These are phyloP conservation scores for Arthrobotrys megalospora DNA, from an alignment of 2,329 filamentous ascomycete species.

Conservation along the genomic window DNA sequence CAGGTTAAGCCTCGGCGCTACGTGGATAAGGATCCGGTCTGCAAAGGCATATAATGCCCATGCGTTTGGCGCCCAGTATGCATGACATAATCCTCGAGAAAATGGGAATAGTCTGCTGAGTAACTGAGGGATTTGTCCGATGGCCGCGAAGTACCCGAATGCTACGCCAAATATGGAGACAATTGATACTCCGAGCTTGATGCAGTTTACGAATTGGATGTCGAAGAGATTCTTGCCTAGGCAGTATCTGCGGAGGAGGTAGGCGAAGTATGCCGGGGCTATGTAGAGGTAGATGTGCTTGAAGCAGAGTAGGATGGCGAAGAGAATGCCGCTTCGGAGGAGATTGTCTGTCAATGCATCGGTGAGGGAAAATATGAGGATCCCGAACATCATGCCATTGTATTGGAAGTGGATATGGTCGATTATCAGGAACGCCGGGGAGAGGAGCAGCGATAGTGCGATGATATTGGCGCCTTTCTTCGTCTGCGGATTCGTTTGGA, in stretches of 20 bases:
- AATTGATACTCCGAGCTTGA: conserved; percentile 86
- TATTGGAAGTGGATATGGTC: conserved; percentile 99
- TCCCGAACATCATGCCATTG: conserved; percentile 95
- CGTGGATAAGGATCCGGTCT: conserved; percentile 86
- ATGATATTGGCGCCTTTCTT: conserved; percentile 80
- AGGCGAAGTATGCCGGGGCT: conserved; percentile 95
- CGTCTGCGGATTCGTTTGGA: conserved; percentile 39
- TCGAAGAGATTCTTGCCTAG: conserved; percentile 83
- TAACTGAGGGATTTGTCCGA: conserved; percentile 87
- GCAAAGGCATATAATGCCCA: conserved; percentile 97
- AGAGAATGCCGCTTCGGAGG: conserved; percentile 83
- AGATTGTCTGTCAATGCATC: conserved; percentile 82
- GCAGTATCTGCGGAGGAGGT: conserved; percentile 89
- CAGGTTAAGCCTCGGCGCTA: conserved; percentile 85
- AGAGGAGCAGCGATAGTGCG: conserved; percentile 89
- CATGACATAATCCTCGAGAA: conserved; percentile 91
- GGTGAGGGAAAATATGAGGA: conserved; percentile 88
- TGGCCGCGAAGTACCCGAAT: conserved; percentile 88
- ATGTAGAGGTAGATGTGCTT: conserved; percentile 99
- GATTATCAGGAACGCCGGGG: conserved; percentile 93
- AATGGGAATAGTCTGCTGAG: conserved; percentile 91
- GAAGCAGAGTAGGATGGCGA: conserved; percentile 88
- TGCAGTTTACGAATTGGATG: conserved; percentile 81
- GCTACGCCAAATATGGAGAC: conserved; percentile 80
- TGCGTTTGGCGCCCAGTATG: conserved; percentile 97